phyloP scores from a whole-genome alignment of 148 eudicot genomes.

The Amaranthus palmeri region DNA sequence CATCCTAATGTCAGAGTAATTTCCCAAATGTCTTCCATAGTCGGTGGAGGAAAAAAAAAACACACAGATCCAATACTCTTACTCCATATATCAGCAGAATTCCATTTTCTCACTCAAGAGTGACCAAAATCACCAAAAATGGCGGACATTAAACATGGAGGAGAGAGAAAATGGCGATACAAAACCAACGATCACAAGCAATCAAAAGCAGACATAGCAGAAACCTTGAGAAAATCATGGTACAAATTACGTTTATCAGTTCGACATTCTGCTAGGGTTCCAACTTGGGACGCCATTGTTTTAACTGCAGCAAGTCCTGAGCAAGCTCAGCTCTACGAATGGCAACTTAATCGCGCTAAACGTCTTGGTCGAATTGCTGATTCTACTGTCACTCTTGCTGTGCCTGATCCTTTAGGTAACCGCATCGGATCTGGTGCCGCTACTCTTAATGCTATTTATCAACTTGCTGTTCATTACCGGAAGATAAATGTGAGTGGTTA shows the following conservation, averaged over 20 bases:
- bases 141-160: background rate
- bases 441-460: constrained; percentile 72
- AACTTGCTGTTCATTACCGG: constrained; percentile 55
- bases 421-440: constrained; percentile 98
- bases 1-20: too few relatives aligned
- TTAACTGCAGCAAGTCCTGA: constrained; percentile 92
- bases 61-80: too few relatives aligned
- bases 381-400: constrained; percentile 72
- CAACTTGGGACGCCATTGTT: constrained; percentile 92
- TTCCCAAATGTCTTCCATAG: background rate
- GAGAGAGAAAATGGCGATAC: constrained; percentile 16
- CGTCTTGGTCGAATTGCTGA: constrained; percentile 73
- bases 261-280: constrained; percentile 74
- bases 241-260: constrained; percentile 73
- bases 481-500: background rate
- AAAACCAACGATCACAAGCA: constrained; percentile 1
- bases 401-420: constrained; percentile 80
- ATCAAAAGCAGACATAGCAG: constrained; percentile 44
- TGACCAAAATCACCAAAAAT: constrained; percentile 5
- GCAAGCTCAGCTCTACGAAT: constrained; percentile 75
- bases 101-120: background rate
- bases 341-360: constrained; percentile 86
- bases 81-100: too few relatives aligned
- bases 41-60: background rate
- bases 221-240: constrained; percentile 67